These are phyloP conservation scores for Lablab purpureus DNA, from an alignment of 306 rosid genomes.

Conservation along the genomic window DNA sequence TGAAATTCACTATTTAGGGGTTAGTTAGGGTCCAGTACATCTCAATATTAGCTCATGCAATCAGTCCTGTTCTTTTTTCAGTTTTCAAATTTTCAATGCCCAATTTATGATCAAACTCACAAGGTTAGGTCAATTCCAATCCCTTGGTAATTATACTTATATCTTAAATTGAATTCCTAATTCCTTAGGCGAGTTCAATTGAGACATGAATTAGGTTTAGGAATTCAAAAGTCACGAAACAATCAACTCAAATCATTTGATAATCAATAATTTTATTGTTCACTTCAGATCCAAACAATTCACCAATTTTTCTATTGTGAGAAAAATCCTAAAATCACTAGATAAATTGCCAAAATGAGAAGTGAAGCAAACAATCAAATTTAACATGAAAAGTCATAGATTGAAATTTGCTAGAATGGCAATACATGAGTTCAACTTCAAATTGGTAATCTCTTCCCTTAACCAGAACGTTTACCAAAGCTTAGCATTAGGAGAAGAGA, in stretches of 20 bases:
- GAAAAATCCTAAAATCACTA: neutral
- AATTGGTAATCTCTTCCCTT: neutral
- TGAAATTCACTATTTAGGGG: neutral
- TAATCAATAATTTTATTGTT: neutral
- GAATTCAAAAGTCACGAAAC: neutral
- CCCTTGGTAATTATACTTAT: neutral
- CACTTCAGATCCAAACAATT: neutral
- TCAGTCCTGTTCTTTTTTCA: neutral
- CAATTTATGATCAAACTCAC: neutral
- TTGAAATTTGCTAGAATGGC: neutral
- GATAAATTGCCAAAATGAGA: neutral
- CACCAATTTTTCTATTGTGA: neutral
- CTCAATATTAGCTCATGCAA: neutral
- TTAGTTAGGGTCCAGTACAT: neutral
- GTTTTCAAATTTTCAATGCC: neutral
- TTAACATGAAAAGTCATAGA: neutral
- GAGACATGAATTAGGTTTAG: neutral
- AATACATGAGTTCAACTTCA: neutral
- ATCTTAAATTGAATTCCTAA: neutral
- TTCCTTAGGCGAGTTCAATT: neutral
- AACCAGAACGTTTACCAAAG: neutral
- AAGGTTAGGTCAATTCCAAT: neutral
- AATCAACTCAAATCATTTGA: neutral
- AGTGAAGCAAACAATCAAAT: neutral
- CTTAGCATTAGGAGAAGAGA: neutral